Percentiles rank a stretch among this genome's conserved stretches.
Evolutionary conservation across 805 yeast genomes (phyloP).

Genomic region (Lipomyces lipofer): DNA sequence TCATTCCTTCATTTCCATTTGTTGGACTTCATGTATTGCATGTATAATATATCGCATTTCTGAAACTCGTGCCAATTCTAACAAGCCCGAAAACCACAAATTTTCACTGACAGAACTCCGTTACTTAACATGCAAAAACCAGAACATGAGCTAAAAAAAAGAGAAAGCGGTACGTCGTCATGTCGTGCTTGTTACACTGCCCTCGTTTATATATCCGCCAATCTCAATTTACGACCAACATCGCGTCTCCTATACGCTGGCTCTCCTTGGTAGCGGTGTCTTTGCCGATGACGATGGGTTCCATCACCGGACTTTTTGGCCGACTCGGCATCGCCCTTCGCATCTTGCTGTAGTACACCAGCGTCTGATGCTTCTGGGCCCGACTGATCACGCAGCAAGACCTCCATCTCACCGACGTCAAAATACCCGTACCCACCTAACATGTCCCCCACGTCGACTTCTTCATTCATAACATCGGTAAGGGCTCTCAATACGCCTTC

Average conservation of each 20-base stretch:
- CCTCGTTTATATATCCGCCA: conserved; percentile 65
- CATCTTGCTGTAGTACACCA: no score
- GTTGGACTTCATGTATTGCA: no score
- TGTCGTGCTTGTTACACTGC: not conserved
- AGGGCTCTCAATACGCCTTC: conserved; percentile 12
- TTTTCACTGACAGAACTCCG: no score
- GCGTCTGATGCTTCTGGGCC: conserved; percentile 55
- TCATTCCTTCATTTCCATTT: no score
- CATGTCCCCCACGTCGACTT: conserved; percentile 42
- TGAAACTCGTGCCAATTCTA: no score
- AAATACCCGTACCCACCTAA: conserved; percentile 89
- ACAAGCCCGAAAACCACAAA: no score
- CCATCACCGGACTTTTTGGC: not conserved
- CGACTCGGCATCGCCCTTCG: conserved; percentile 21
- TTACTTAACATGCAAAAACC: no score
- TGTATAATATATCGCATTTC: no score
- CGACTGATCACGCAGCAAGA: conserved; percentile 59
- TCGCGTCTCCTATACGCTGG: conserved; percentile 46
- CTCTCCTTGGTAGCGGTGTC: conserved; percentile 6
- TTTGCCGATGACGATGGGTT: conserved; percentile 2
- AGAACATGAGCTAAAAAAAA: no score
- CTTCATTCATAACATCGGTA: conserved; percentile 22
- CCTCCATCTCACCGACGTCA: conserved; percentile 67
- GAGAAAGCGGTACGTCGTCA: not conserved
- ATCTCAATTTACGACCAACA: conserved; percentile 63